These are phyloP conservation scores for Saprolegnia diclina DNA, from an alignment of 352 stramenopile species.

Conservation along the genomic window DNA sequence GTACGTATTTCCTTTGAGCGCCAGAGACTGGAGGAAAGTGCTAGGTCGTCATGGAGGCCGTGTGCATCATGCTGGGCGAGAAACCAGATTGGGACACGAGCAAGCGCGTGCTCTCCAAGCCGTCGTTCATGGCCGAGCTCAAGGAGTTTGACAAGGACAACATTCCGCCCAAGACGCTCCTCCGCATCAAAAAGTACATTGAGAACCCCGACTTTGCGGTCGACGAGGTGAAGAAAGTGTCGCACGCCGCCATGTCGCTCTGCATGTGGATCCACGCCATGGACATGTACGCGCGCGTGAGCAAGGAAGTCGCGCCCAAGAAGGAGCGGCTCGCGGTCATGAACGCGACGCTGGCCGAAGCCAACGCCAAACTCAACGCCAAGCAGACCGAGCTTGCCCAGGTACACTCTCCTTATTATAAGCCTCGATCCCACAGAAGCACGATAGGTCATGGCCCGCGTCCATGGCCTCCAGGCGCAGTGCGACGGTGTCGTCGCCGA, in stretches of 20 bases:
- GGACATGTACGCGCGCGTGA: slow-evolving; percentile 67
- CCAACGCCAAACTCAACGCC: slow-evolving; percentile 56
- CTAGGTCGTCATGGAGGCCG: slow-evolving; percentile 73
- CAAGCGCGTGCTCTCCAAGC: slow-evolving; percentile 67
- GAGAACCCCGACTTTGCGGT: slow-evolving; percentile 76
- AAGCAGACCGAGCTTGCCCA: slow-evolving; percentile 64
- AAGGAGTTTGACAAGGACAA: slow-evolving; percentile 85
- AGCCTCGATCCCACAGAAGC: background rate
- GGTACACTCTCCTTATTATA: slow-evolving; percentile 21
- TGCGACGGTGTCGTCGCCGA: slow-evolving; percentile 55
- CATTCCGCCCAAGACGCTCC: slow-evolving; percentile 54
- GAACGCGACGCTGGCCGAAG: slow-evolving; percentile 60
- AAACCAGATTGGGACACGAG: slow-evolving; percentile 81
- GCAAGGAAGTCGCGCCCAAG: slow-evolving; percentile 74
- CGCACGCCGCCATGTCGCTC: slow-evolving; percentile 67
- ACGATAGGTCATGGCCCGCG: slow-evolving; percentile 36
- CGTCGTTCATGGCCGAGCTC: slow-evolving; percentile 73
- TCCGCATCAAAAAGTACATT: slow-evolving; percentile 75
- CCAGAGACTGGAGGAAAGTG: background rate
- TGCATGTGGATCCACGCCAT: slow-evolving; percentile 87
- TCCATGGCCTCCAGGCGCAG: slow-evolving; percentile 49
- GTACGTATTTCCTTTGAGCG: slow-evolving; percentile 12
- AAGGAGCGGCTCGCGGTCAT: slow-evolving; percentile 61
- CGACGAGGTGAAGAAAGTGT: slow-evolving; percentile 81
- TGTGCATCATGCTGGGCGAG: slow-evolving; percentile 83